phyloP scores from a whole-genome alignment of 2,329 filamentous ascomycete genomes.

The Xylariaceae sp. region DNA sequence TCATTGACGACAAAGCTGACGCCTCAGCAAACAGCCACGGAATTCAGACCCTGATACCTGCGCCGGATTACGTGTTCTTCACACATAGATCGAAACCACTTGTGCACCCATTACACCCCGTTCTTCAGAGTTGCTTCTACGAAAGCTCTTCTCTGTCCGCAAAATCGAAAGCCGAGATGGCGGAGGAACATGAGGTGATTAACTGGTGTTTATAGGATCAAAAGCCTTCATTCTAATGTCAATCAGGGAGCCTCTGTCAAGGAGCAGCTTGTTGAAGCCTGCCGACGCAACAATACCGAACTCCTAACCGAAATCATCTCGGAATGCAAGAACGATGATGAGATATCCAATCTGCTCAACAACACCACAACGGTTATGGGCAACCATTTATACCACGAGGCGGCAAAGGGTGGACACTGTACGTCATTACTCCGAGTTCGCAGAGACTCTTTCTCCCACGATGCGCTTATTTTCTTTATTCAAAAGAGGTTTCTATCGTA shows the following conservation, averaged over 20 bases:
- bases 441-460: too few relatives aligned
- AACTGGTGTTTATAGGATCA: not conserved
- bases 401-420: slow-evolving; percentile 83
- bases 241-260: slow-evolving; percentile 74
- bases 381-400: slow-evolving; percentile 85
- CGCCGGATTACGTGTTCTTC: not conserved
- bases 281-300: slow-evolving; percentile 86
- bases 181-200: slow-evolving; percentile 30
- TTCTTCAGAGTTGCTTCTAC: too few relatives aligned
- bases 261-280: slow-evolving; percentile 88
- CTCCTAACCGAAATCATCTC: slow-evolving; percentile 73
- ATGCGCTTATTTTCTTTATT: too few relatives aligned
- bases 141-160: too few relatives aligned
- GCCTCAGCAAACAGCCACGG: slow-evolving; percentile 4
- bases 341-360: slow-evolving; percentile 78
- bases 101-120: not conserved
- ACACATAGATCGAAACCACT: not conserved
- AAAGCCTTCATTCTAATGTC: slow-evolving; percentile 3
- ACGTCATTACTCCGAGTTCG: slow-evolving; percentile 31
- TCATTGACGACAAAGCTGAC: not conserved
- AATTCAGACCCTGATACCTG: not conserved
- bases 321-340: slow-evolving; percentile 54
- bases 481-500: too few relatives aligned
- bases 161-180: slow-evolving; percentile 14
- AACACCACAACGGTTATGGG: slow-evolving; percentile 79